Conservation (phyloP, 1,284 basidiomycete species). For the Tilletia setariae region DNA sequence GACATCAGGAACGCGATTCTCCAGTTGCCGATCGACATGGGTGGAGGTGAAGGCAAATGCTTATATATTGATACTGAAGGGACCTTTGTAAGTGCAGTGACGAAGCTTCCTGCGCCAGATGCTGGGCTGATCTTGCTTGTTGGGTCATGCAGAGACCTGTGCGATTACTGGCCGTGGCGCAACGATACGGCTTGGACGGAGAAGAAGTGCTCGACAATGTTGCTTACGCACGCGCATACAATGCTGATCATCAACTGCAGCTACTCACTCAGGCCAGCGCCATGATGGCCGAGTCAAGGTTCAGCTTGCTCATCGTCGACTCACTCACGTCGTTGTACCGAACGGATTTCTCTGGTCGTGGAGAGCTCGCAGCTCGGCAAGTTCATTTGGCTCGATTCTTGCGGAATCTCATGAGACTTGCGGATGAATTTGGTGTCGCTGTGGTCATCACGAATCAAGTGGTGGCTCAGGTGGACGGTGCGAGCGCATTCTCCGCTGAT, state of each 20-base stretch:
- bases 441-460: slow-evolving; percentile 98
- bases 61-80: slow-evolving; percentile 99
- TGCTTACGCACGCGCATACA: slow-evolving; percentile 96
- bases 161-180: slow-evolving; percentile 87
- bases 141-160: slow-evolving; percentile 69
- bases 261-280: slow-evolving; percentile 88
- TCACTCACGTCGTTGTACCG: slow-evolving; percentile 94
- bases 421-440: slow-evolving; percentile 93
- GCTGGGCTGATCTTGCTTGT: too few relatives aligned
- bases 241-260: slow-evolving; percentile 93
- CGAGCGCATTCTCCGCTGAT: slow-evolving; percentile 74
- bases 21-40: slow-evolving; percentile 87
- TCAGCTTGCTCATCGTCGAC: slow-evolving; percentile 93
- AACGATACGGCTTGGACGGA: slow-evolving; percentile 89
- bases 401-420: slow-evolving; percentile 83
- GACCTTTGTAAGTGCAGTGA: slow-evolving; percentile 65
- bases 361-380: slow-evolving; percentile 90
- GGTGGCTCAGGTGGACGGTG: slow-evolving; percentile 94
- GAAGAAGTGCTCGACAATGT: slow-evolving; percentile 98
- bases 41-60: slow-evolving; percentile 98
- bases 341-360: slow-evolving; percentile 92
- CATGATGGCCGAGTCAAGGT: slow-evolving; percentile 67
- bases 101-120: too few relatives aligned
- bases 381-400: slow-evolving; percentile 97
- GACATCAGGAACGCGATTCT: neutral